phyloP scores from a whole-genome alignment of 1,284 basidiomycete species.

The Wolfiporia cocos region DNA sequence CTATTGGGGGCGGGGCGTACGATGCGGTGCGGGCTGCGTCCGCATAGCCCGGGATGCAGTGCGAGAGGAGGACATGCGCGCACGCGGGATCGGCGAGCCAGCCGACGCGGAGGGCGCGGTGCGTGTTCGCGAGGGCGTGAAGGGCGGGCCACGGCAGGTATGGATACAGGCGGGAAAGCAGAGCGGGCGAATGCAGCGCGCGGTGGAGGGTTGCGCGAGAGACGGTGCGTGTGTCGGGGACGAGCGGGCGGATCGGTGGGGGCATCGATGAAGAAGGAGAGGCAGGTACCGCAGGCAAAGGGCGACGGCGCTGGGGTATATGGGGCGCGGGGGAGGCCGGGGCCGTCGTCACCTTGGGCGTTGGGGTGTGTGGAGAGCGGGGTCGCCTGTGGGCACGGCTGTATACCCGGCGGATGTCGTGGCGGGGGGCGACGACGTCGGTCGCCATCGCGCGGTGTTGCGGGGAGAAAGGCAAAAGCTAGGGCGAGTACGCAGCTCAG shows the following conservation, averaged over 20 bases:
- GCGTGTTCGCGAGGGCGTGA: constrained; percentile 45
- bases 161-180: background rate
- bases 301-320: background rate
- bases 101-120: constrained; percentile 33
- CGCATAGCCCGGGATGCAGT: constrained; percentile 53
- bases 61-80: constrained; percentile 48
- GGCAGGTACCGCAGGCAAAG: background rate
- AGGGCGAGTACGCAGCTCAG: background rate
- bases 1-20: constrained; percentile 35
- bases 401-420: background rate
- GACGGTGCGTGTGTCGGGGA: background rate
- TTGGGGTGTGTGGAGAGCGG: background rate
- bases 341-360: background rate
- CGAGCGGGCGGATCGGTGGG: background rate
- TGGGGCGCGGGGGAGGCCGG: background rate
- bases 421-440: too few relatives aligned
- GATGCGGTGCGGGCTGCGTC: too few relatives aligned
- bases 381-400: background rate
- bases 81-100: constrained; percentile 36
- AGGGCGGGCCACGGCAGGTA: constrained; percentile 46
- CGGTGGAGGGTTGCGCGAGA: background rate
- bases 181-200: background rate
- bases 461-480: background rate
- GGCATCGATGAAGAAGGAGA: background rate
- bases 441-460: too few relatives aligned